These are phyloP conservation scores for Phlebiopsis flavidoalba DNA, from an alignment of 768 basidiomycete species.

Conservation along the genomic window DNA sequence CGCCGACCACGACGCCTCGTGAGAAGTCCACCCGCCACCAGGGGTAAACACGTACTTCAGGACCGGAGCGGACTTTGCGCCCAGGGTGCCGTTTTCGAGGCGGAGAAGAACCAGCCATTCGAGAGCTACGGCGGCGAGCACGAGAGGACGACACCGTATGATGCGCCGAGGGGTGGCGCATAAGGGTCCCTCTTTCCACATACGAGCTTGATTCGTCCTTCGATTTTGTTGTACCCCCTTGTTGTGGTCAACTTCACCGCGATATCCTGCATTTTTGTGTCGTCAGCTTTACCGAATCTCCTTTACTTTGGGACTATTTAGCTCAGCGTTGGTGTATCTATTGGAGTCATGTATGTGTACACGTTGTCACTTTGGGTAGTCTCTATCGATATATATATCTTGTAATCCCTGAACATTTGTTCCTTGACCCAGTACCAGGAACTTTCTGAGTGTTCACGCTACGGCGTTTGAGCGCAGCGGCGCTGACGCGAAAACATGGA, in stretches of 20 bases:
- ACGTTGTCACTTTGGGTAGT: background rate
- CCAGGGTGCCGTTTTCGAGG: constrained; percentile 5
- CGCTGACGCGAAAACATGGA: background rate
- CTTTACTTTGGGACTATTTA: background rate
- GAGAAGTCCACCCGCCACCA: constrained; percentile 3
- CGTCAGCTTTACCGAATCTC: background rate
- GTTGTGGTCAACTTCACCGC: background rate
- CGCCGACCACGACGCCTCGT: background rate
- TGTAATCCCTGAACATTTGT: background rate
- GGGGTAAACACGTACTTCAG: constrained; percentile 4
- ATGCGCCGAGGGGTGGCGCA: constrained; percentile 3
- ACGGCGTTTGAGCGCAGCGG: constrained; percentile 1
- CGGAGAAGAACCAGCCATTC: constrained; percentile 10
- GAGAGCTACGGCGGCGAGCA: background rate
- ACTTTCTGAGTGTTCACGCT: background rate
- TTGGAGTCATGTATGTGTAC: background rate
- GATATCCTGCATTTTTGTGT: background rate
- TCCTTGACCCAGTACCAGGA: background rate
- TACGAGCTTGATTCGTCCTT: background rate
- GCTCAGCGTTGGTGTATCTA: background rate
- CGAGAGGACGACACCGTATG: constrained; percentile 9
- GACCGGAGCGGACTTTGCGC: constrained; percentile 11
- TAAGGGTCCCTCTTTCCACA: background rate
- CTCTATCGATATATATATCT: background rate
- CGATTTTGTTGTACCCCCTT: background rate